These are phyloP conservation scores for Lentinula novae-zelandiae DNA, from an alignment of 1,284 basidiomycete species.

Conservation along the genomic window DNA sequence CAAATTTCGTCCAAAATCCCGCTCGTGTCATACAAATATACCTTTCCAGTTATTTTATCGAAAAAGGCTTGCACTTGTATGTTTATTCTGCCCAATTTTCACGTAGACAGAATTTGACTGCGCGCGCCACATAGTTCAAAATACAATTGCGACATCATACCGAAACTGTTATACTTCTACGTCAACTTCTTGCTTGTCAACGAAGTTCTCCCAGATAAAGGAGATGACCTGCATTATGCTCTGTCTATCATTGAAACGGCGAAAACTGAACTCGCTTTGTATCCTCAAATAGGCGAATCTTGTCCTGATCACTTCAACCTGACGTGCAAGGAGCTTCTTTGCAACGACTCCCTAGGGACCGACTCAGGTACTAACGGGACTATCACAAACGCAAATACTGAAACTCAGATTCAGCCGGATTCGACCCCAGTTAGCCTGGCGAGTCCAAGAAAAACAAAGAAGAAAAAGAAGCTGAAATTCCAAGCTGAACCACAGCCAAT, in stretches of 20 bases:
- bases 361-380: background rate
- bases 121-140: constrained; percentile 32
- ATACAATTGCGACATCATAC: constrained; percentile 40
- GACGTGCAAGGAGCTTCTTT: constrained; percentile 10
- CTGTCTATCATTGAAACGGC: constrained; percentile 11
- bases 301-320: constrained; percentile 14
- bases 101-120: constrained; percentile 1
- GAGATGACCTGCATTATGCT: constrained; percentile 1
- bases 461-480: background rate
- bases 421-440: background rate
- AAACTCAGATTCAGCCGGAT: background rate
- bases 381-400: background rate
- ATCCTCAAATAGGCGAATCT: background rate
- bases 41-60: constrained; percentile 60
- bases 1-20: constrained; percentile 55
- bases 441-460: background rate
- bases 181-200: constrained; percentile 57
- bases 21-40: constrained; percentile 51
- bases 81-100: constrained; percentile 15
- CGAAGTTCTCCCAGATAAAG: constrained; percentile 40
- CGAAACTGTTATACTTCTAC: constrained; percentile 60
- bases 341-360: background rate
- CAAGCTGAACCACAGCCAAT: background rate
- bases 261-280: constrained; percentile 6
- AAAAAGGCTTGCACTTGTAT: constrained; percentile 62